A percentile compares a stretch with the other conserved stretches of the same genome.
Evolutionary conservation across 2,329 filamentous ascomycete genomes (phyloP).

Genomic region (Aspergillus vadensis): DNA sequence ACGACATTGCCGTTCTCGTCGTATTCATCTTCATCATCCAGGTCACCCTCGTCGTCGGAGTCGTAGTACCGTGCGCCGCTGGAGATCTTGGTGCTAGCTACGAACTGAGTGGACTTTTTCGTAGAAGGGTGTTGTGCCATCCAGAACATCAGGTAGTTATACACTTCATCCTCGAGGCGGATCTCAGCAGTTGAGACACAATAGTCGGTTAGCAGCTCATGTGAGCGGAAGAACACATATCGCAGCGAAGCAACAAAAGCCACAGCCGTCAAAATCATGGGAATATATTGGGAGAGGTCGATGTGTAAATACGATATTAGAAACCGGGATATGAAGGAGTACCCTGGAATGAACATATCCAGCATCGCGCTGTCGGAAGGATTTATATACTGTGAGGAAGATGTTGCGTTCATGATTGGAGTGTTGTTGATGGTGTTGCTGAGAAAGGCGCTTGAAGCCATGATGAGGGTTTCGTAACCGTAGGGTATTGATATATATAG

Average conservation of each 20-base stretch:
- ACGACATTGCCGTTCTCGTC: slow-evolving; percentile 39
- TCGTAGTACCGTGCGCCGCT: slow-evolving; percentile 32
- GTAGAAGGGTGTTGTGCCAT: slow-evolving; percentile 65
- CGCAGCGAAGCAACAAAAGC: slow-evolving; percentile 55
- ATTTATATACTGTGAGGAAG: slow-evolving; percentile 11
- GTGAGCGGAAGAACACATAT: slow-evolving; percentile 55
- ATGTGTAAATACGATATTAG: slow-evolving; percentile 61
- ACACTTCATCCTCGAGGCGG: slow-evolving; percentile 70
- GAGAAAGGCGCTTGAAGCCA: neutral
- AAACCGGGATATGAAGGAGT: slow-evolving; percentile 58
- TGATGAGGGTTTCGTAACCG: neutral
- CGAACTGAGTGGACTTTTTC: slow-evolving; percentile 60
- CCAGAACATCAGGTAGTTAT: slow-evolving; percentile 73
- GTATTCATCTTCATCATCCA: slow-evolving; percentile 30
- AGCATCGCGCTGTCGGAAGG: slow-evolving; percentile 42
- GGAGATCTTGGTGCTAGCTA: slow-evolving; percentile 65
- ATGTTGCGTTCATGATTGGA: slow-evolving; percentile 12
- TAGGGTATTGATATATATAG: neutral
- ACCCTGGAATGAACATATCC: slow-evolving; percentile 67
- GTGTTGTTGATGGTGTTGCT: slow-evolving; percentile 18
- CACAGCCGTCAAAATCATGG: slow-evolving; percentile 56
- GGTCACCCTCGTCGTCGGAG: slow-evolving; percentile 26
- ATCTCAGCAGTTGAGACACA: slow-evolving; percentile 69
- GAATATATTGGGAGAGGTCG: slow-evolving; percentile 65
- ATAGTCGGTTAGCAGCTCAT: slow-evolving; percentile 53